Evolutionary conservation across 345 rosid genomes (phyloP).

Genomic region (Gossypium australe): DNA sequence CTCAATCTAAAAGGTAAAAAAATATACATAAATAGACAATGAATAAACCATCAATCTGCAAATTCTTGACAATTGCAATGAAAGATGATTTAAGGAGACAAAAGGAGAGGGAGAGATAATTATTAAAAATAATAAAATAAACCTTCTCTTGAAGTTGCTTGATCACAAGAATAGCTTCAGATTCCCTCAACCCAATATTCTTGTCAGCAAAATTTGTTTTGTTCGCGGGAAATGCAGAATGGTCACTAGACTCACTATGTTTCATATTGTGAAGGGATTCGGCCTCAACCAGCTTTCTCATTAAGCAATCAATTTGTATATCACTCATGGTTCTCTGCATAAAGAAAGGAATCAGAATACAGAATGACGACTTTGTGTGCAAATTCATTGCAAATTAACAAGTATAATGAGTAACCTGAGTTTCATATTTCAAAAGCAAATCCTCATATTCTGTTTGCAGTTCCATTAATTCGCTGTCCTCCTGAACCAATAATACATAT

Average conservation of each 20-base stretch:
- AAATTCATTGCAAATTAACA: neutral
- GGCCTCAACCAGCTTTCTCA: conserved; percentile 43
- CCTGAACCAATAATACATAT: conserved; percentile 39
- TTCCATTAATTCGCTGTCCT: conserved; percentile 37
- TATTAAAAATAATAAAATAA: conserved; percentile 16
- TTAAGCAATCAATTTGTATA: conserved; percentile 62
- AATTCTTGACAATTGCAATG: neutral
- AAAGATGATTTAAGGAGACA: neutral
- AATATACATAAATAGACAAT: neutral
- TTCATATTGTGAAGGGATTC: conserved; percentile 22
- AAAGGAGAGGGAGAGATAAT: neutral
- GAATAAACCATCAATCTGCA: conserved; percentile 15
- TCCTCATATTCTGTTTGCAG: conserved; percentile 61
- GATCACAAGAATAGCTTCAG: conserved; percentile 60
- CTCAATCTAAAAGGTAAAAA: conserved; percentile 41
- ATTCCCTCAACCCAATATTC: conserved; percentile 40
- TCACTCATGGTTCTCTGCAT: conserved; percentile 53
- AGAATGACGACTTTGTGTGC: neutral
- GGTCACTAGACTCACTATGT: conserved; percentile 14
- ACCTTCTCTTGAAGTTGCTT: conserved; percentile 94
- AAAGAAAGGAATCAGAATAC: conserved; percentile 4
- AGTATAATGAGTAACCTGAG: conserved; percentile 44
- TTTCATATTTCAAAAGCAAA: conserved; percentile 55
- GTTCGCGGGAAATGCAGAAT: conserved; percentile 16
- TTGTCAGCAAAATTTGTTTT: conserved; percentile 29